phyloP scores from a whole-genome alignment of 768 basidiomycete genomes.

The Suillus variegatus region DNA sequence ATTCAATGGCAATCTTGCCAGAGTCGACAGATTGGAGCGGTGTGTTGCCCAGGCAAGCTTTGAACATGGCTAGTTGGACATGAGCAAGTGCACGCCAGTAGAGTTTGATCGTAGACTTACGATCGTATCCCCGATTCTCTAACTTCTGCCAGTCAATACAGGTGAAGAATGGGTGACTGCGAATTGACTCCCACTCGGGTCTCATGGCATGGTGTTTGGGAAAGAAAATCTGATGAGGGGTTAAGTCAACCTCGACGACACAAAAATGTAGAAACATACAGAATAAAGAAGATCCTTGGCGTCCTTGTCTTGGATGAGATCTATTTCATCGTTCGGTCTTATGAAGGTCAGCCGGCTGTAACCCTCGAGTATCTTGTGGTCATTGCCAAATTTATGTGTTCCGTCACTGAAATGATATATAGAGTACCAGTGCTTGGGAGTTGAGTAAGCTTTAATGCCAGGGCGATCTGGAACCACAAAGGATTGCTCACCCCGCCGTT shows the following conservation, averaged over 20 bases:
- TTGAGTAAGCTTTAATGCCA: background rate
- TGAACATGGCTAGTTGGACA: constrained; percentile 1
- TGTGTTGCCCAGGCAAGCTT: background rate
- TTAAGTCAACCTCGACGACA: background rate
- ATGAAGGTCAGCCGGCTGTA: background rate
- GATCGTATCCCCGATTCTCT: constrained; percentile 11
- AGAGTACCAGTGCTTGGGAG: constrained; percentile 10
- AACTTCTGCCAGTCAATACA: constrained; percentile 11
- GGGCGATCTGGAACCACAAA: background rate
- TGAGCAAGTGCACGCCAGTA: background rate
- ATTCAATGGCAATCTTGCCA: background rate
- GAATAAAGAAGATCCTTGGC: constrained; percentile 13
- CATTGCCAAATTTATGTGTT: background rate
- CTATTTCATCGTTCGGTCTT: constrained; percentile 7
- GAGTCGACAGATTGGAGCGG: background rate
- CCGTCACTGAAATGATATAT: constrained; percentile 2
- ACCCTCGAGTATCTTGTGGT: background rate
- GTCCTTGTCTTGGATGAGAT: constrained; percentile 7
- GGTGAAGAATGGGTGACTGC: constrained; percentile 12
- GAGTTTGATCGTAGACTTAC: background rate
- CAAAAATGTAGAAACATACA: background rate
- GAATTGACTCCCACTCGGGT: constrained; percentile 13
- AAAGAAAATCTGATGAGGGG: background rate
- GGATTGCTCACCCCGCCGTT: constrained; percentile 10
- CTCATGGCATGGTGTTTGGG: constrained; percentile 9